phyloP scores from a whole-genome alignment of 345 rosid species.

The Salix purpurea region DNA sequence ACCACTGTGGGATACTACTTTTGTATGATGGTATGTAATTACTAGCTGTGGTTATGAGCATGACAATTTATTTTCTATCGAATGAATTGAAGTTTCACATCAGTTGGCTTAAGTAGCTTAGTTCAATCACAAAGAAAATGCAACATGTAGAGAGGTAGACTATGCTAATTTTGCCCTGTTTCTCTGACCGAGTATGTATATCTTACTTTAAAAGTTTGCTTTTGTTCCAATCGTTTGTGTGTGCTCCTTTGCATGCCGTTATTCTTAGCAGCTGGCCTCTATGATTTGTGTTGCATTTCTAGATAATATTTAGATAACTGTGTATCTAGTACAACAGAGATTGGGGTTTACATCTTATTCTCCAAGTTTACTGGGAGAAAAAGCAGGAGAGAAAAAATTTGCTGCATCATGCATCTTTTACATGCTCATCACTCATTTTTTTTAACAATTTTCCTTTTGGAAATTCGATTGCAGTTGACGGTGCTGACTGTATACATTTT shows the following conservation, averaged over 20 bases:
- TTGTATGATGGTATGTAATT: conserved; percentile 79
- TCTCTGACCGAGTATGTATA: background rate
- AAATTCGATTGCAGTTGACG: conserved; percentile 61
- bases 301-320: background rate
- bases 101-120: background rate
- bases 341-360: too few species aligned
- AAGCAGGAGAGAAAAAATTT: background rate
- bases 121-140: background rate
- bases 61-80: background rate
- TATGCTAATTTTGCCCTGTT: background rate
- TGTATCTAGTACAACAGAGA: background rate
- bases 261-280: background rate
- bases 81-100: background rate
- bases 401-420: background rate
- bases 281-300: background rate
- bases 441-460: conserved; percentile 17
- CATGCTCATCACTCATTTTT: background rate
- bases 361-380: background rate
- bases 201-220: background rate
- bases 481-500: conserved; percentile 82
- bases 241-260: background rate
- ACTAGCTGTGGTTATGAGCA: background rate
- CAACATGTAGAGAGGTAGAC: background rate
- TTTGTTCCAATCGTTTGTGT: background rate
- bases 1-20: conserved; percentile 93